These are phyloP conservation scores for Aurantiochytrium sp. DNA, from an alignment of 108 stramenopile species.

Conservation along the genomic window DNA sequence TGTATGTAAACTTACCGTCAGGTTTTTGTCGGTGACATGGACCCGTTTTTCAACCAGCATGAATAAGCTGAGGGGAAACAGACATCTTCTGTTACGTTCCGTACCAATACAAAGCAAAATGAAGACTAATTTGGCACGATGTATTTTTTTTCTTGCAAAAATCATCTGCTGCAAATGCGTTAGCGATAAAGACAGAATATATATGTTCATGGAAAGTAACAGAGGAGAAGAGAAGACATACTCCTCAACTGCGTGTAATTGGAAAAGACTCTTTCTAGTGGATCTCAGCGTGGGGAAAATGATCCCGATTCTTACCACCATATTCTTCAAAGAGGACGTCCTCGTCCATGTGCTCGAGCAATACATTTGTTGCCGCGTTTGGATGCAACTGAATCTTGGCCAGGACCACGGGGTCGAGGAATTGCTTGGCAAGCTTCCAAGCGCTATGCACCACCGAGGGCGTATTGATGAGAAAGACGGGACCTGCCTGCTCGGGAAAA, in stretches of 20 bases:
- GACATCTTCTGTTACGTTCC: too few relatives aligned
- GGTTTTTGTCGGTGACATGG: too few relatives aligned
- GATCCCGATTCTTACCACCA: neutral
- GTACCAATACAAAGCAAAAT: too few relatives aligned
- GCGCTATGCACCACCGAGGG: neutral
- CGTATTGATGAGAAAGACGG: neutral
- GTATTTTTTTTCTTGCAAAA: too few relatives aligned
- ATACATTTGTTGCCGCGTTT: neutral
- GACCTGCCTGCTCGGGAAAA: constrained; percentile 10
- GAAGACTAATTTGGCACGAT: too few relatives aligned
- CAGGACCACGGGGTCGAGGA: constrained; percentile 2
- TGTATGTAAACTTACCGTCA: too few relatives aligned
- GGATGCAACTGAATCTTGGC: neutral
- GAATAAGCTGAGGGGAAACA: too few relatives aligned
- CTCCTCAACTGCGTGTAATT: neutral
- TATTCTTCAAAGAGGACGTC: neutral
- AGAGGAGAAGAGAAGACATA: too few relatives aligned
- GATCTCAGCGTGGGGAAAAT: neutral
- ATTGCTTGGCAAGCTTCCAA: neutral
- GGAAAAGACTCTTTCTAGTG: neutral
- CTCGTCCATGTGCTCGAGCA: constrained; percentile 1
- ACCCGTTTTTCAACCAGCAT: too few relatives aligned
- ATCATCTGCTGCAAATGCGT: too few relatives aligned
- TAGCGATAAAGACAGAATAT: too few relatives aligned
- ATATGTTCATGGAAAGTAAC: too few relatives aligned